phyloP scores from a whole-genome alignment of 306 rosid species.

The Arachis hypogaea region DNA sequence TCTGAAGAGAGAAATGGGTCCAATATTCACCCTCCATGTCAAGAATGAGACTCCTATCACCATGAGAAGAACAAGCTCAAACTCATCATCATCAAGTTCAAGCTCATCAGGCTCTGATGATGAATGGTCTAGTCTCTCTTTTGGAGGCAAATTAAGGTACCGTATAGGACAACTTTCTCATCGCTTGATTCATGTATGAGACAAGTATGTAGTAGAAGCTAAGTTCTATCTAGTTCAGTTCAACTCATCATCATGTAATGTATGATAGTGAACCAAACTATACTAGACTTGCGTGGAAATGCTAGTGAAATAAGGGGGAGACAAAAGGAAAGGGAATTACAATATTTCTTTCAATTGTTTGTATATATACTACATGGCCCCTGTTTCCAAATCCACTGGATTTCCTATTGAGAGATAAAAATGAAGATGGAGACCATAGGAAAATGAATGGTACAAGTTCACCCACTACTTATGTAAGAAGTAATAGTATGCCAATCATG shows the following conservation, averaged over 20 bases:
- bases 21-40: constrained; percentile 50
- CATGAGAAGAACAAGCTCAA: constrained; percentile 21
- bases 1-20: constrained; percentile 64
- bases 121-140: constrained; percentile 38
- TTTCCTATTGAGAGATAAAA: not conserved
- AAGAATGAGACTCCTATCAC: constrained; percentile 32
- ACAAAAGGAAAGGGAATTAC: not conserved
- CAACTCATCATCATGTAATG: no score
- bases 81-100: not conserved
- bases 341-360: not conserved
- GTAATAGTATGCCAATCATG: no score
- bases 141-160: constrained; percentile 52
- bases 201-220: constrained; percentile 1
- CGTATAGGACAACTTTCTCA: constrained; percentile 54
- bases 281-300: not conserved
- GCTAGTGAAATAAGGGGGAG: not conserved
- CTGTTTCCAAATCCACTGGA: not conserved
- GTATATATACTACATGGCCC: not conserved
- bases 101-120: no score
- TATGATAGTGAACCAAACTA: not conserved
- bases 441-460: no score
- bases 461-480: no score
- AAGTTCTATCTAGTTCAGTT: no score
- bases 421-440: no score
- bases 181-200: constrained; percentile 37